Evolutionary conservation across 2,329 filamentous ascomycete species (phyloP).

Genomic region (Coniochaeta sp.): DNA sequence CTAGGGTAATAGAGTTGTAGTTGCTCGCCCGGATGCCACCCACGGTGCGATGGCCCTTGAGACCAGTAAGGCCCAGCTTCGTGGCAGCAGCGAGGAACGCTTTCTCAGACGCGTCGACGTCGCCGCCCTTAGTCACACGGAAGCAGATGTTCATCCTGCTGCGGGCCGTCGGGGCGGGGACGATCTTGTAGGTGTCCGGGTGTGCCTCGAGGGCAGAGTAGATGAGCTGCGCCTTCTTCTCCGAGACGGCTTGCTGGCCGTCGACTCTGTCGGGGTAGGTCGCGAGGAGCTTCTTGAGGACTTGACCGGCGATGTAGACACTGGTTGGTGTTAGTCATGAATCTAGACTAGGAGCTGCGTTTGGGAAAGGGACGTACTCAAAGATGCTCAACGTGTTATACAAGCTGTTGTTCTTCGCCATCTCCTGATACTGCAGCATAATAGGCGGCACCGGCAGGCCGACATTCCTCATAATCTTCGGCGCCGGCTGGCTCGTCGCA

Average conservation of each 20-base stretch:
- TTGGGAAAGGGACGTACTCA: constrained; percentile 46
- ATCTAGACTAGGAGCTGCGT: constrained; percentile 4
- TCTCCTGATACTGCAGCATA: constrained; percentile 74
- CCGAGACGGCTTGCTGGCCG: constrained; percentile 67
- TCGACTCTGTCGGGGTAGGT: constrained; percentile 62
- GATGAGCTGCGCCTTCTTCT: constrained; percentile 68
- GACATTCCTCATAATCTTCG: constrained; percentile 64
- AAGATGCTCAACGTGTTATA: constrained; percentile 97
- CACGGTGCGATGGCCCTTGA: constrained; percentile 85
- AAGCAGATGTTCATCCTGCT: constrained; percentile 97
- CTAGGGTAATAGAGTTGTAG: constrained; percentile 75
- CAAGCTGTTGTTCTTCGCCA: constrained; percentile 87
- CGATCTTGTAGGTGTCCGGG: constrained; percentile 65
- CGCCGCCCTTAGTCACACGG: constrained; percentile 55
- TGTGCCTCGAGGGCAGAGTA: constrained; percentile 72
- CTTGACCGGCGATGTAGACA: constrained; percentile 84
- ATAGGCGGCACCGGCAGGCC: constrained; percentile 72
- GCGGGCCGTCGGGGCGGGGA: constrained; percentile 67
- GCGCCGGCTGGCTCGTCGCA: constrained; percentile 54
- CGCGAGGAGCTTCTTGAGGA: constrained; percentile 68
- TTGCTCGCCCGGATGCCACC: constrained; percentile 82
- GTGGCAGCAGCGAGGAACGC: constrained; percentile 69
- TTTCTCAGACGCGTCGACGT: constrained; percentile 66
- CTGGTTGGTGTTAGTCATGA: constrained; percentile 23
- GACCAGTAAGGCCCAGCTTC: constrained; percentile 61